Evolutionary conservation across 2,329 filamentous ascomycete genomes (phyloP), one percentile per base, ranked within the genome.

Genomic region (Aspergillus sp.): DNA sequence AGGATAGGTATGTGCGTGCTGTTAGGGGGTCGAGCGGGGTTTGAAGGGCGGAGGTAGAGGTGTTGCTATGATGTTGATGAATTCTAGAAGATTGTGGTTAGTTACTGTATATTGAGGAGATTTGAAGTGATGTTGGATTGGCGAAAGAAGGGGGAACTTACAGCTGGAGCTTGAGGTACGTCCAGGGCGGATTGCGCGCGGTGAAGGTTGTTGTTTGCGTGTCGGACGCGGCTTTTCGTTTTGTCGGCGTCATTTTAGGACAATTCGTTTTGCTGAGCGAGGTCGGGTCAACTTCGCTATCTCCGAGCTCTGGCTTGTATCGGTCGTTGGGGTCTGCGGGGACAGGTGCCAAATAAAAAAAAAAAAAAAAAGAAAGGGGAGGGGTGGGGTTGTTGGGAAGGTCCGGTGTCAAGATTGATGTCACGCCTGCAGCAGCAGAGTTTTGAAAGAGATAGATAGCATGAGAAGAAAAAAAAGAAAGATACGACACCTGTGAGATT

Each of bases 11-110:
- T 30, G 78, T 78, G 60, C 77, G 77, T 25, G 78, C 75, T n/a
- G 80, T 81, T 63, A 83, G 74, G n/a, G 77, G 68, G 66, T 83
- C 81, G 31, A 81, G 69, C 47, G 72, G 65, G 51, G 69, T 66
- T 19, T 28, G 25, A 28, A 28, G 25, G 25, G 25, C 25, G 25
- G 25, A 28, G 25, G 25, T 28, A 28, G 60, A 54, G 46, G 57
- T 51, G 59, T 64, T 54, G 30, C 62, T 61, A 49, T 64, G 62
- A 17, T 72, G 73, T 48, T 76, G 73, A 23, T 71, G 63, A 34
- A 75, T 65, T 58, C 71, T 76, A 45, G 19, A 15, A 4, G 7
- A 5, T 28, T 41, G 30, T 43, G 19, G 46, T 65, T 54, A 63
- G 54, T 49, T 54, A 30, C n/a, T 50, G n/a, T 1, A 41, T n/a